These are phyloP conservation scores for Pseudozyma tsukubaensis DNA, from an alignment of 1,284 basidiomycete genomes.

Conservation along the genomic window DNA sequence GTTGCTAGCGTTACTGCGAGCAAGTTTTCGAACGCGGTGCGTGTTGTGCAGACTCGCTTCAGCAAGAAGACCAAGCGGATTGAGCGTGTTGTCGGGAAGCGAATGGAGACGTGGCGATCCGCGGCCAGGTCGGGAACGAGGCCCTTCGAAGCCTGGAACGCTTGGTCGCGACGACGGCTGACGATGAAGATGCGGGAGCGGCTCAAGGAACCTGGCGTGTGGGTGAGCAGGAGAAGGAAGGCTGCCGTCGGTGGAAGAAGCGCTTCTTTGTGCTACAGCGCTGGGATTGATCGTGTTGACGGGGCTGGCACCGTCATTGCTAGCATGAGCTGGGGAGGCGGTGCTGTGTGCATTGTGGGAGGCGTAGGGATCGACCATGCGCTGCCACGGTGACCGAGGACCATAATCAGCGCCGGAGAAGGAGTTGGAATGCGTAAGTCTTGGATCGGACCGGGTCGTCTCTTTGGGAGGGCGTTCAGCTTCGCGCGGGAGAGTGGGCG, in stretches of 20 bases:
- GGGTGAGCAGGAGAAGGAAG: conserved; percentile 30
- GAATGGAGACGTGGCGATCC: conserved; percentile 53
- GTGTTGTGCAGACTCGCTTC: conserved; percentile 67
- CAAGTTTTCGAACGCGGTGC: conserved; percentile 37
- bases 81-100: conserved; percentile 70
- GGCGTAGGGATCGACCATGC: conserved; percentile 23
- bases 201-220: conserved; percentile 49
- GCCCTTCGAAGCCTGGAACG: conserved; percentile 15
- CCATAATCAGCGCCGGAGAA: conserved; percentile 27
- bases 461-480: conserved; percentile 14
- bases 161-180: conserved; percentile 24
- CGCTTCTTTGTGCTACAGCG: conserved; percentile 41
- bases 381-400: conserved; percentile 39
- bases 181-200: conserved; percentile 44
- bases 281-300: conserved; percentile 50
- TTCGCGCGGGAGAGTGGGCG: conserved; percentile 24
- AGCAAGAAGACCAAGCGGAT: conserved; percentile 67
- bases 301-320: conserved; percentile 38
- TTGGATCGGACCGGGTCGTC: conserved; percentile 19
- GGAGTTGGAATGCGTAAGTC: conserved; percentile 35
- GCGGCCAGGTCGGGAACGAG: conserved; percentile 33
- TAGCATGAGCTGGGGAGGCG: conserved; percentile 27
- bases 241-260: conserved; percentile 41
- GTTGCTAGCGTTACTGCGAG: conserved; percentile 33
- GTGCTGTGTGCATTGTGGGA: conserved; percentile 16